Evolutionary conservation across 1,284 basidiomycete species (phyloP), one percentile per base, ranked within the genome.

Genomic region (Tremellales sp.): DNA sequence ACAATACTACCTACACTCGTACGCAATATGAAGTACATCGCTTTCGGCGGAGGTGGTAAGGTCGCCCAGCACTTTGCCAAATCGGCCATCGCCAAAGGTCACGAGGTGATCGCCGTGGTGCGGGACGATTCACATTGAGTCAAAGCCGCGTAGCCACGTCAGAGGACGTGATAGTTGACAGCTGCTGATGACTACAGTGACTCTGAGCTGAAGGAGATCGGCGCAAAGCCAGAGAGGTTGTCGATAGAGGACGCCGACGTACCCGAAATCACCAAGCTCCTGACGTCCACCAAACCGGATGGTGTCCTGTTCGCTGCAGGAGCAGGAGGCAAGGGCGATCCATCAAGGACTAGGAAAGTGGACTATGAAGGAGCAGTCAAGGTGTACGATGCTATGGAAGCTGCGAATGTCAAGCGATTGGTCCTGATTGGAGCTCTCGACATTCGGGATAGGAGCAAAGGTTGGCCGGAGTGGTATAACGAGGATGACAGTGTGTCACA

Each of bases 301-400:
- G 75, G 81, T 21, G 80, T 87, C 13, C 78, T 85, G 55, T 87
- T 84, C 61, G 74, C 80, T 19, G 84, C 84, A 0, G 86, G 86
- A 2, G 82, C 85, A 0, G 85, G 84, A 0, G 84, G 83, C 0
- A 83, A 84, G 60, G 84, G 83, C 6, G 58, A 81, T 0, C 70
- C 76, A 10, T 83, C 84, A 51, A 72, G 85, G 27, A 85, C 82
- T 1, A 80, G 80, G 56, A 77, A 77, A 22, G 85, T 88, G 10
- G 86, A 88, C 65, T 82, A 82, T 60, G 80, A 83, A 45, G 85
- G 84, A 2, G 84, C 85, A 0, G 60, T 86, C 48, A 86, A 86
- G 68, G 80, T 84, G 0, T 87, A 83, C 61, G 84, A 86, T 58
- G 85, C 84, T 0, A 77, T 87, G 51, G 83, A 86, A 61, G 68